Percentiles rank a stretch among this genome's conserved stretches.
phyloP scores from a whole-genome alignment of 768 basidiomycete genomes.

The Rhodotorula diobovata region DNA sequence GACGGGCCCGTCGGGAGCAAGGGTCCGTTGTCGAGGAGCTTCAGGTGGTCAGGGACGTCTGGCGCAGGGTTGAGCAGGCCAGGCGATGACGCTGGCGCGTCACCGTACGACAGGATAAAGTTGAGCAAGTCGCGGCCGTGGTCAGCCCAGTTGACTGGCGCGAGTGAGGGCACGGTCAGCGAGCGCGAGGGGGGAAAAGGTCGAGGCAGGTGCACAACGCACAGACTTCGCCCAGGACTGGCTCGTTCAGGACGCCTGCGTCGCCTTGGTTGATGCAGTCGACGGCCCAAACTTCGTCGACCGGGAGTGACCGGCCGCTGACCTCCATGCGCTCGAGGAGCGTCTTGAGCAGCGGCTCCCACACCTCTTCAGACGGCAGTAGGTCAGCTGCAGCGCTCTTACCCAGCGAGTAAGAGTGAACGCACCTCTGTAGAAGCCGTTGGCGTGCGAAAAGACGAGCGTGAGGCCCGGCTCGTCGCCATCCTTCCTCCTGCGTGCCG shows the following conservation, averaged over 20 bases:
- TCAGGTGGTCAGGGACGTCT: background rate
- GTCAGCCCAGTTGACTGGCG: constrained; percentile 70
- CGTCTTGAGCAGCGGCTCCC: constrained; percentile 63
- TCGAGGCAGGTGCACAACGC: constrained; percentile 46
- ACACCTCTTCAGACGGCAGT: constrained; percentile 56
- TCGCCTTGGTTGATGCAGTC: constrained; percentile 84
- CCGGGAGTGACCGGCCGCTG: constrained; percentile 40
- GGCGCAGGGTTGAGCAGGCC: background rate
- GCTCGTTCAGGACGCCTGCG: constrained; percentile 65
- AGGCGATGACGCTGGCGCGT: background rate
- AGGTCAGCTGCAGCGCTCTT: background rate
- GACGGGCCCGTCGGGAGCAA: background rate
- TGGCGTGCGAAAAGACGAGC: constrained; percentile 73
- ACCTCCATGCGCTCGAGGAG: constrained; percentile 53
- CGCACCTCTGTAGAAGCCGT: constrained; percentile 81
- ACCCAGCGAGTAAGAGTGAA: constrained; percentile 36
- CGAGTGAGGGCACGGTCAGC: background rate
- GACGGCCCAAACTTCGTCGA: constrained; percentile 76
- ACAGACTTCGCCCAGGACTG: constrained; percentile 60
- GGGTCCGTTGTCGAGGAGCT: constrained; percentile 15
- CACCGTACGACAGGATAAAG: constrained; percentile 65
- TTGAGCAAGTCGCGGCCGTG: constrained; percentile 71
- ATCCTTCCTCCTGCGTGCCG: background rate
- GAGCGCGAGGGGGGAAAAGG: background rate
- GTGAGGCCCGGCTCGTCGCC: constrained; percentile 48